A percentile compares a stretch with the other conserved stretches of the same genome.
phyloP scores from a whole-genome alignment of 805 yeast genomes.

The Kregervanrija delftensis region DNA sequence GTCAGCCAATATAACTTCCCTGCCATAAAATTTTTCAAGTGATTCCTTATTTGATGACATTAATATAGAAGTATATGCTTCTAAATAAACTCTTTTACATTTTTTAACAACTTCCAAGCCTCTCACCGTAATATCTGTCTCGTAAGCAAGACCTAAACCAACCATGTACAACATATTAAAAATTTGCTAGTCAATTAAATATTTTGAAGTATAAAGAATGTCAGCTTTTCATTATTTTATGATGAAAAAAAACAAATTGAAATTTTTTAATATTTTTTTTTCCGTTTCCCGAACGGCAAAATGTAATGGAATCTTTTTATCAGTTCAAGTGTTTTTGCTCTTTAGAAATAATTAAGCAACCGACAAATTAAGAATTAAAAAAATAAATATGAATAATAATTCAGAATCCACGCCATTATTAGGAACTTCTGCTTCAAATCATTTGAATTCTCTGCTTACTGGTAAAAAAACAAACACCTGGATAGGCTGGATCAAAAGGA shows the following conservation, averaged over 20 bases:
- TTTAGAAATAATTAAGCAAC: not conserved
- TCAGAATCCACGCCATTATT: constrained; percentile 12
- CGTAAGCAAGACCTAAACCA: constrained; percentile 88
- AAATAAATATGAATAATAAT: not conserved
- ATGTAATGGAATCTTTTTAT: no score
- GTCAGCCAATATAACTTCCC: constrained; percentile 82
- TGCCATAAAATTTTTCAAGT: constrained; percentile 79
- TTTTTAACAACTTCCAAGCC: constrained; percentile 79
- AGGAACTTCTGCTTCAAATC: not conserved
- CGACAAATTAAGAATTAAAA: no score
- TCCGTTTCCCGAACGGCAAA: no score
- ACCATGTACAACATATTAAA: constrained; percentile 72
- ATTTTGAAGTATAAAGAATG: not conserved
- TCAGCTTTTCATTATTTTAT: not conserved
- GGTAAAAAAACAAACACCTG: not conserved
- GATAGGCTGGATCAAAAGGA: constrained; percentile 1
- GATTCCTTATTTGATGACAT: constrained; percentile 83
- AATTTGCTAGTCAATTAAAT: no score
- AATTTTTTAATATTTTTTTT: no score
- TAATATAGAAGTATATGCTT: constrained; percentile 89
- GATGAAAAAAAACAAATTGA: no score
- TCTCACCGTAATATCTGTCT: constrained; percentile 86
- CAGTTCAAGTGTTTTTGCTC: no score
- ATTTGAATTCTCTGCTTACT: no score
- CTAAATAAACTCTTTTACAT: constrained; percentile 88